Evolutionary conservation across 441 rosid species (phyloP), one percentile per base, ranked within the genome.

Genomic region (Arabidopsis hybrid): DNA sequence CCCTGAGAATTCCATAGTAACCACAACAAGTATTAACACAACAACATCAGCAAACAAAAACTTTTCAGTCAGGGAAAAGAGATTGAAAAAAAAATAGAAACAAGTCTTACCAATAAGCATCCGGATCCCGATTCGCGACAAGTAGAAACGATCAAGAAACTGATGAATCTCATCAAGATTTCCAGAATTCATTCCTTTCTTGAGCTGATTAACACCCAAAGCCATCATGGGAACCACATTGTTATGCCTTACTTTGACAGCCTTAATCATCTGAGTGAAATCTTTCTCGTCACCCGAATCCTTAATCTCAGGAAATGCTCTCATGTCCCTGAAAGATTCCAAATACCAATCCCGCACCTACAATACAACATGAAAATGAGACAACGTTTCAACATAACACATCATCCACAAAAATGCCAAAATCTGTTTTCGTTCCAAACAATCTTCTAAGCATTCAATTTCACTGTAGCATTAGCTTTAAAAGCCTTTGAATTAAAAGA

Each of bases 221-320:
- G 99, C 99, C 99, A 95, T 92, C 83, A 72, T 91, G 5, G 99
- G 99, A 26, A 92, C 98, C 61, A 95, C 99, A 74, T 95, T 90
- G 86, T 91, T 95, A 75, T 95, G 99, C 69, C 99, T 88, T 71
- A 95, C 98, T 81, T 93, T 95, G 8, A 95, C 85, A 9, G 99
- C 98, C 82, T 90, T 95, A 18, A 95, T 92, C 98, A 92, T 90
- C 70, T 91, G 82, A 2, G 97, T 95, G 68, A 95, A 95, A 2
- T 87, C 96, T 73, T 72, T 84, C 88, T 90, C 97, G 14, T 90
- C 96, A 69, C 31, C 50, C 0, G 78, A 29, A 71, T 87, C 89
- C 78, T 87, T 95, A 74, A 92, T 86, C 50, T 88, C 98, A 2
- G 97, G 90, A 73, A 92, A 89, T 10, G 87, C 85, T 76, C 98